Conservation (phyloP, 257 asterid genomes). For the Solanum chaucha region DNA sequence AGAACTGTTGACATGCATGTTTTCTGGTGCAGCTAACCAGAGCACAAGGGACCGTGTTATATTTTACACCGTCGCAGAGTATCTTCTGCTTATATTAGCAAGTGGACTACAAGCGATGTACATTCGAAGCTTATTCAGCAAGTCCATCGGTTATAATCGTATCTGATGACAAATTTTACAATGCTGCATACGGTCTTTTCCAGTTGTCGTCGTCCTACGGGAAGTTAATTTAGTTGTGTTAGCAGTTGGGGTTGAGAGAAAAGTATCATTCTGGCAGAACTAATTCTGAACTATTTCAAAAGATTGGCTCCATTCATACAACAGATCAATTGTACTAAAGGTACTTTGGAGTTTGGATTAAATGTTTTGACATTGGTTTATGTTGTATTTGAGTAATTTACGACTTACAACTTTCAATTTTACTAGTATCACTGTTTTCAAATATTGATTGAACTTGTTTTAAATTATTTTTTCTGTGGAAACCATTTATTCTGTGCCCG, state of each 20-base stretch:
- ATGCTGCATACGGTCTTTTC: background rate
- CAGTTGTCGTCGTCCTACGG: background rate
- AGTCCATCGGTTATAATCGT: slow-evolving; percentile 57
- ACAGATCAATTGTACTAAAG: background rate
- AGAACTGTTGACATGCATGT: background rate
- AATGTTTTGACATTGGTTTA: background rate
- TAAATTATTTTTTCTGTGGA: background rate
- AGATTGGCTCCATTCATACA: background rate
- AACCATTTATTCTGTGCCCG: background rate
- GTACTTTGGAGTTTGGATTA: background rate
- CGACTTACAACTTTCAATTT: background rate
- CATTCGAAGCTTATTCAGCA: slow-evolving; percentile 69
- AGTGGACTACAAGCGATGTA: slow-evolving; percentile 61
- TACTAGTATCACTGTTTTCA: background rate
- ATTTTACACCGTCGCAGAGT: slow-evolving; percentile 65
- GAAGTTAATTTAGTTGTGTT: background rate
- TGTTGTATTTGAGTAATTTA: background rate
- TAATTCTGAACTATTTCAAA: background rate
- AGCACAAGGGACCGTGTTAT: slow-evolving; percentile 71
- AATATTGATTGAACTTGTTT: background rate
- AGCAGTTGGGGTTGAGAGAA: background rate
- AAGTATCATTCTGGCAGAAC: background rate
- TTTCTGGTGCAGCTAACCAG: slow-evolving; percentile 60
- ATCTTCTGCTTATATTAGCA: slow-evolving; percentile 42
- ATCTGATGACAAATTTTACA: slow-evolving; percentile 30